Percentiles rank a stretch among this genome's conserved stretches.
phyloP scores from a whole-genome alignment of 2,329 filamentous ascomycete species.

The Penicillium sp. region DNA sequence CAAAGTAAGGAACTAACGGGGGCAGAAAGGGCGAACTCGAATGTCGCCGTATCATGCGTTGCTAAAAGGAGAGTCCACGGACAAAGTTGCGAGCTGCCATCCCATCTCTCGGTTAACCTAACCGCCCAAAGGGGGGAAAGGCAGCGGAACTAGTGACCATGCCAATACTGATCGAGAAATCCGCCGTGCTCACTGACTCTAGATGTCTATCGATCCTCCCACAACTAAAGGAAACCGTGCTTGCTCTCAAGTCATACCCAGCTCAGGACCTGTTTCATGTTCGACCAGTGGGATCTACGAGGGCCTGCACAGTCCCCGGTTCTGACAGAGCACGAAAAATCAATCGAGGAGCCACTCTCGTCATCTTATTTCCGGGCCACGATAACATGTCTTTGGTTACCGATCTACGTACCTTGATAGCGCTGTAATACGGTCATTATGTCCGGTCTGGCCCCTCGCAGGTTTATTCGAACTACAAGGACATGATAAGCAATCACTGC shows the following conservation, averaged over 20 bases:
- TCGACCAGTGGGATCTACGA: not conserved
- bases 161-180: not conserved
- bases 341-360: not conserved
- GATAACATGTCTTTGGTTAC: not conserved
- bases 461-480: not conserved
- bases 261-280: not conserved
- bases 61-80: not conserved
- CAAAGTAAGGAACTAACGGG: not conserved
- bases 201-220: not conserved
- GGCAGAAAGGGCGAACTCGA: not conserved
- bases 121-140: not conserved
- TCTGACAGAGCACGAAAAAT: not conserved
- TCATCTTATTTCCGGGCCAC: not conserved
- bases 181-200: not conserved
- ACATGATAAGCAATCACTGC: no score
- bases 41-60: not conserved
- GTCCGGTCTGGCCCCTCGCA: not conserved
- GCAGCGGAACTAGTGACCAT: not conserved
- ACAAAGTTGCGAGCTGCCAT: not conserved
- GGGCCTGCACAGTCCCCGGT: not conserved
- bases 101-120: not conserved
- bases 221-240: not conserved
- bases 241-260: not conserved
- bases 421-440: not conserved
- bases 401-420: not conserved